A percentile compares a stretch with the other conserved stretches of the same genome.
Evolutionary conservation across 2,329 filamentous ascomycete genomes (phyloP).

Genomic region (Decorospora gaudefroyi): DNA sequence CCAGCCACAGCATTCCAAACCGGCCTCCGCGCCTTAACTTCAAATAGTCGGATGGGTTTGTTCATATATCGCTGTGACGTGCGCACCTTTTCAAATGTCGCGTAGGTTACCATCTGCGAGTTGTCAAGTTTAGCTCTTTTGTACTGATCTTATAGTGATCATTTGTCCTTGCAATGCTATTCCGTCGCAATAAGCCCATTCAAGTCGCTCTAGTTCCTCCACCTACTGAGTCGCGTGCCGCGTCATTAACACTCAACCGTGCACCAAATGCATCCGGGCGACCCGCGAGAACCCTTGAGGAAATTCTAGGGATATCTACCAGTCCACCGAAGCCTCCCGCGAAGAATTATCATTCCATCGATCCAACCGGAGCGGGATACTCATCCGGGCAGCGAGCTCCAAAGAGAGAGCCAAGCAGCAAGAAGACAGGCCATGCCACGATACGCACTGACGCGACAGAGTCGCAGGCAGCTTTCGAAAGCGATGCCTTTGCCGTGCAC

Average conservation of each 20-base stretch:
- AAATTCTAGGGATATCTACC: slow-evolving; percentile 18
- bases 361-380: background rate
- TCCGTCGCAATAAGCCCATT: slow-evolving; percentile 11
- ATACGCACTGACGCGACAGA: slow-evolving; percentile 37
- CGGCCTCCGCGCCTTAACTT: slow-evolving; percentile 8
- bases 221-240: slow-evolving; percentile 8
- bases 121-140: too few relatives aligned
- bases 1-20: slow-evolving; percentile 38
- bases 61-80: background rate
- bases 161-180: slow-evolving; percentile 7
- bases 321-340: slow-evolving; percentile 9
- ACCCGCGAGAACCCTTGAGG: slow-evolving; percentile 22
- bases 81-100: too few relatives aligned
- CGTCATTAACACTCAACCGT: slow-evolving; percentile 3
- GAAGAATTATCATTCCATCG: background rate
- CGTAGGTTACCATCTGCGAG: too few relatives aligned
- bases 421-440: slow-evolving; percentile 32
- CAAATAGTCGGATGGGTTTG: background rate
- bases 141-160: background rate
- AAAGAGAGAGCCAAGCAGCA: slow-evolving; percentile 26
- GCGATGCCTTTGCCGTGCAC: slow-evolving; percentile 41
- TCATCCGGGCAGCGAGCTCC: slow-evolving; percentile 1
- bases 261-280: slow-evolving; percentile 11
- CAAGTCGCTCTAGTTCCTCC: slow-evolving; percentile 9
- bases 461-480: slow-evolving; percentile 37